phyloP scores from a whole-genome alignment of 805 yeast species.

The Hyphopichia homilentoma region DNA sequence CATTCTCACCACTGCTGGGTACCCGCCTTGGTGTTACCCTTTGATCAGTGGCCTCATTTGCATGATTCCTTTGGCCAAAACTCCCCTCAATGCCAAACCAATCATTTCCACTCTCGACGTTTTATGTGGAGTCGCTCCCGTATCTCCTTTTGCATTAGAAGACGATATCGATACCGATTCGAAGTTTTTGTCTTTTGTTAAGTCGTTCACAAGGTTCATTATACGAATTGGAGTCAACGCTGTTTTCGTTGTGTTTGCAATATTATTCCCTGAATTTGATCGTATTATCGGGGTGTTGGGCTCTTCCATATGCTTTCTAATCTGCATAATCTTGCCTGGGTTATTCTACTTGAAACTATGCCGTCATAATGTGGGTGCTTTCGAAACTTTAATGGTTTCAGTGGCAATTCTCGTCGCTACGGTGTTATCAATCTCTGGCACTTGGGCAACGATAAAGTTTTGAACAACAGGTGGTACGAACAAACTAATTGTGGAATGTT shows the following conservation, averaged over 20 bases:
- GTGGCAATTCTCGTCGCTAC: slow-evolving; percentile 43
- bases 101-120: slow-evolving; percentile 67
- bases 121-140: slow-evolving; percentile 33
- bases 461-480: slow-evolving; percentile 4
- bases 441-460: slow-evolving; percentile 42
- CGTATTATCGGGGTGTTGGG: slow-evolving; percentile 79
- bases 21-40: slow-evolving; percentile 45
- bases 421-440: slow-evolving; percentile 53
- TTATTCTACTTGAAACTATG: slow-evolving; percentile 64
- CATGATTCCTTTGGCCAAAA: slow-evolving; percentile 78
- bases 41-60: slow-evolving; percentile 67
- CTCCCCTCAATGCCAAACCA: slow-evolving; percentile 82
- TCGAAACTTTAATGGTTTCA: slow-evolving; percentile 39
- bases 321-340: slow-evolving; percentile 77
- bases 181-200: slow-evolving; percentile 6
- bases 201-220: slow-evolving; percentile 12
- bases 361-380: slow-evolving; percentile 33
- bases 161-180: neutral
- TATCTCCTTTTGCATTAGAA: slow-evolving; percentile 4
- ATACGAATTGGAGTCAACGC: slow-evolving; percentile 47
- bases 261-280: slow-evolving; percentile 75
- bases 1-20: slow-evolving; percentile 42
- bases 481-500: too few relatives aligned
- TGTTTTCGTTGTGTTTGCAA: slow-evolving; percentile 54
- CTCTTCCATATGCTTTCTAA: slow-evolving; percentile 70